Percentiles rank a stretch among this genome's conserved stretches.
Evolutionary conservation across 2,329 filamentous ascomycete species (phyloP).

Genomic region (Laburnicola sp.): DNA sequence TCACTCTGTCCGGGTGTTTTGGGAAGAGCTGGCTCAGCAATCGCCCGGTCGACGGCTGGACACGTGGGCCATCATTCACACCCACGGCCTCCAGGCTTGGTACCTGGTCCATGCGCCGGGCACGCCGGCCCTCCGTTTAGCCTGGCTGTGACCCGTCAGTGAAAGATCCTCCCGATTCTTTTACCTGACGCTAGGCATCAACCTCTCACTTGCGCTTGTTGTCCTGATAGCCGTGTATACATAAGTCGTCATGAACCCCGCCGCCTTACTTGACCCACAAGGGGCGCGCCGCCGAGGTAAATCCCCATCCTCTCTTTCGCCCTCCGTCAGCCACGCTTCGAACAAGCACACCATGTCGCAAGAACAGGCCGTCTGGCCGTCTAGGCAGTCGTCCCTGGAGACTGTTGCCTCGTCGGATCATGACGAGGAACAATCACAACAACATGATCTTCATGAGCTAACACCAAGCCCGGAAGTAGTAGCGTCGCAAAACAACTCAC

Average conservation of each 20-base stretch:
- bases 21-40: neutral
- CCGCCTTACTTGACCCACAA: slow-evolving; percentile 21
- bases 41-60: neutral
- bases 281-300: slow-evolving; percentile 22
- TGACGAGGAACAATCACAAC: slow-evolving; percentile 23
- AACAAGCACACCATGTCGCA: neutral
- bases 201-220: neutral
- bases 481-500: slow-evolving; percentile 1
- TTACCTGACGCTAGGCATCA: neutral
- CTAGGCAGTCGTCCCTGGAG: neutral
- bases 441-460: neutral
- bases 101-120: too few species aligned
- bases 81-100: neutral
- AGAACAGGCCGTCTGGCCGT: neutral
- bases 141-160: too few species aligned
- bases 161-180: neutral
- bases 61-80: neutral
- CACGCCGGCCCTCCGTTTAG: too few species aligned
- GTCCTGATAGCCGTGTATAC: neutral
- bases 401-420: neutral
- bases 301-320: slow-evolving; percentile 1
- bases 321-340: neutral
- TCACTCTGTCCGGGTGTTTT: neutral
- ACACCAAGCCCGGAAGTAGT: neutral
- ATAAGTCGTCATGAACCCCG: slow-evolving; percentile 20